Base-by-base conservation (phyloP, 208 protist species). In the Balamuthia mandrillaris region DNA sequence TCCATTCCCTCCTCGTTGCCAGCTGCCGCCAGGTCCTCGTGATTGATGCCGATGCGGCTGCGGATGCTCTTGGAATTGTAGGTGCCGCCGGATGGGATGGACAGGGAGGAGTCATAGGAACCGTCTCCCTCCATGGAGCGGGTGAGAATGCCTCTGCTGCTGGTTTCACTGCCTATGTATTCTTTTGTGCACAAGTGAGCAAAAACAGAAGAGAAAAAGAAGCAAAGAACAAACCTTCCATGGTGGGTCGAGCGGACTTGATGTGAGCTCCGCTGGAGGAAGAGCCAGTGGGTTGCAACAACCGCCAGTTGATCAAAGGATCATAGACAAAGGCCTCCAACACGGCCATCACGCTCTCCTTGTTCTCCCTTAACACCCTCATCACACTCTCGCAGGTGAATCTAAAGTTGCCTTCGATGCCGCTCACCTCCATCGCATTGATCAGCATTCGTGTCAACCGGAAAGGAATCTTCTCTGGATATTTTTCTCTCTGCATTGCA, bases 281-380 rank as follows among this genome's bases (percentile, higher is more conserved):
- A 27, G 49, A 56, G n/a, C n/a, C 49, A 56, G 49, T 56, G 24
- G 70, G 14, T 14, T 14, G 93, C 9, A 95, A 66, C 14, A 99
- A 92, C 24, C 98, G 90, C 98, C 98, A 99, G 89, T 98, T 99
- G 87, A 99, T 98, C 7, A 99, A 93, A 9, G 99, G 99, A 91
- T 99, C 99, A 92, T 99, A 97, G 65, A 99, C 98, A 91, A 99
- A 99, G 0, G 98, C 98, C 90, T 99, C 98, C 10, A 99, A 94
- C 66, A 99, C 96, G 10, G 98, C 98, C 81, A 99, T 98, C 1
- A 99, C 89, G 56, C 95, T 96, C 79, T 99, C 98, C 75, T 97
- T 98, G 91, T 99, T 96, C 1, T 95, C 89, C 24, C 98, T 93
- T 18, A 99, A 89, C n/a, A 99, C 96, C 49, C 93, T 90, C 97